Conservation (phyloP, 73 alveolate genomes). For the Blepharisma japonicum region DNA sequence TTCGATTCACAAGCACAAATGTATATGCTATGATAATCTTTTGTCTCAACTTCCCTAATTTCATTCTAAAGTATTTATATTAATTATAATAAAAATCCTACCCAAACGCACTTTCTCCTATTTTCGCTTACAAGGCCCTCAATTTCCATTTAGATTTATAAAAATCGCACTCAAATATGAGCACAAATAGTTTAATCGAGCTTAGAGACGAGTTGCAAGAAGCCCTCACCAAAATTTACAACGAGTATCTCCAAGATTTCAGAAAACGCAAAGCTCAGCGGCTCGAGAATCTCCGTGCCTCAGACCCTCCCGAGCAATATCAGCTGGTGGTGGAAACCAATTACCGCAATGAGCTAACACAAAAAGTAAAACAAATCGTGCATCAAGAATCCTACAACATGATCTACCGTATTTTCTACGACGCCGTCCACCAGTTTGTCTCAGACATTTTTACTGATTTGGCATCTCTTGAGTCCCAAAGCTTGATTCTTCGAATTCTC, state of each 20-base stretch:
- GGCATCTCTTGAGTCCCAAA: no score
- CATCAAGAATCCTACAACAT: not conserved
- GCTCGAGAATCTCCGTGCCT: not conserved
- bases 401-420: not conserved
- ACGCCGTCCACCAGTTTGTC: not conserved
- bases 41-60: no score
- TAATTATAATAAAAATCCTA: no score
- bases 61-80: no score
- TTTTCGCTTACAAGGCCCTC: no score
- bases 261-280: not conserved
- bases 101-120: no score
- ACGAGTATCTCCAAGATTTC: not conserved
- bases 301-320: not conserved
- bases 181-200: no score
- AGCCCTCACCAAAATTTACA: conserved; percentile 4
- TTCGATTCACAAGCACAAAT: no score
- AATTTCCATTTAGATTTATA: no score
- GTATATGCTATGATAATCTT: no score
- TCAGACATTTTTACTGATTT: not conserved
- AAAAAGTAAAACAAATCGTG: conserved; percentile 14
- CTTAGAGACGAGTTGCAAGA: conserved; percentile 19
- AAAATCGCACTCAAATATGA: no score
- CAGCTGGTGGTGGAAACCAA: conserved; percentile 16
- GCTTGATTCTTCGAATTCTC: not conserved
- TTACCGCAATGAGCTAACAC: conserved; percentile 26